These are phyloP conservation scores for Raphanus raphanistrum DNA, from an alignment of 345 rosid genomes.

Conservation along the genomic window DNA sequence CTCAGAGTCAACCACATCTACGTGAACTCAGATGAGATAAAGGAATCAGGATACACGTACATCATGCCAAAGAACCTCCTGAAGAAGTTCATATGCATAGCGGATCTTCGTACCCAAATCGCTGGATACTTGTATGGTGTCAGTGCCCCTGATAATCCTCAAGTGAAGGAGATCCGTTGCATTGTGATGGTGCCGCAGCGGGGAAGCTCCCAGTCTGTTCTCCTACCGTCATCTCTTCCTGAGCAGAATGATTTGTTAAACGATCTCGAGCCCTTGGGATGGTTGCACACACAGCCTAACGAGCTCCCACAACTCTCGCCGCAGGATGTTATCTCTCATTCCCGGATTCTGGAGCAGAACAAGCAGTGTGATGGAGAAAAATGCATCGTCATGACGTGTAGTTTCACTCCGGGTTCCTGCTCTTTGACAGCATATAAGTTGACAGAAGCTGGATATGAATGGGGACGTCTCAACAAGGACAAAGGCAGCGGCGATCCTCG, in stretches of 20 bases:
- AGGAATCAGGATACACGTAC: constrained; percentile 92
- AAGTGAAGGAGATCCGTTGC: constrained; percentile 94
- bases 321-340: constrained; percentile 87
- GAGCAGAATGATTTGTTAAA: constrained; percentile 79
- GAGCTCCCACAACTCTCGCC: constrained; percentile 98
- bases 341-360: constrained; percentile 83
- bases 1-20: constrained; percentile 92
- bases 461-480: constrained; percentile 95
- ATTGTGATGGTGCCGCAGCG: constrained; percentile 88
- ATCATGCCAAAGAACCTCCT: constrained; percentile 95
- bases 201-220: constrained; percentile 83
- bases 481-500: constrained; percentile 86
- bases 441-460: constrained; percentile 91
- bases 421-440: constrained; percentile 91
- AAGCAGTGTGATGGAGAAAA: constrained; percentile 97
- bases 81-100: constrained; percentile 95
- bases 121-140: constrained; percentile 89
- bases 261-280: constrained; percentile 96
- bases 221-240: constrained; percentile 84
- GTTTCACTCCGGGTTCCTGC: constrained; percentile 99
- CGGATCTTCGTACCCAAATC: constrained; percentile 90
- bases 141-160: constrained; percentile 95
- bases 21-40: constrained; percentile 90
- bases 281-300: constrained; percentile 99
- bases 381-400: constrained; percentile 92